Evolutionary conservation across 768 basidiomycete species (phyloP).

Genomic region (Leccinellum albellum): DNA sequence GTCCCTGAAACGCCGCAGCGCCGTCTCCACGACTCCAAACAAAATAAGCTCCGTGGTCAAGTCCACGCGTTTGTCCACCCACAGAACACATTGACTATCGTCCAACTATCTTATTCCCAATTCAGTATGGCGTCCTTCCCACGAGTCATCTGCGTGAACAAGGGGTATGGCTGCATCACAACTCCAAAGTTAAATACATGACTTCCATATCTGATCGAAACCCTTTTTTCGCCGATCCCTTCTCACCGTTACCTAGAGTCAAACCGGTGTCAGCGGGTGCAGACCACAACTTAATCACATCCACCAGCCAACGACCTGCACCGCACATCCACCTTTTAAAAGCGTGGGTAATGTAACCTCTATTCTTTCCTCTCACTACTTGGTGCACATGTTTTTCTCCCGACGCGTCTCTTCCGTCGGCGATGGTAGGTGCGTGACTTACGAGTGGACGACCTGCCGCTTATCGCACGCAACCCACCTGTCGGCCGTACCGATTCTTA

Average conservation of each 20-base stretch:
- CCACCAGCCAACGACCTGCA: not conserved
- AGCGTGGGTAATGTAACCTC: conserved; percentile 3
- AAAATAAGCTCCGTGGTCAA: conserved; percentile 8
- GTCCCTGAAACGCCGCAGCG: conserved; percentile 28
- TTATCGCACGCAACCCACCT: conserved; percentile 4
- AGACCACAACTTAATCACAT: conserved; percentile 12
- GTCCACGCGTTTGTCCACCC: conserved; percentile 15
- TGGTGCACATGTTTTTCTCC: not conserved
- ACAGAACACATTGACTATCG: conserved; percentile 17
- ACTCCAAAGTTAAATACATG: not conserved
- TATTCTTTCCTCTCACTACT: not conserved
- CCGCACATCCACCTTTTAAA: not conserved
- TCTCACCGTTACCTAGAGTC: not conserved
- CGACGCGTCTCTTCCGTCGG: not conserved
- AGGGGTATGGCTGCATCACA: not conserved
- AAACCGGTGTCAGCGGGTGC: conserved; percentile 9
- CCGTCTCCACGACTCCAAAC: conserved; percentile 16
- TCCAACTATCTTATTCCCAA: not conserved
- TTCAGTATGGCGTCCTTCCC: not conserved
- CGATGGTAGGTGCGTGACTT: not conserved
- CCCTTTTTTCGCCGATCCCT: conserved; percentile 1
- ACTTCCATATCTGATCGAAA: not conserved
- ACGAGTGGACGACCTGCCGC: not conserved
- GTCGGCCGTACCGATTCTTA: conserved; percentile 4
- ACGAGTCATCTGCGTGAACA: not conserved